Conservation (phyloP, 116 monocot species). For the Iris pallida region DNA sequence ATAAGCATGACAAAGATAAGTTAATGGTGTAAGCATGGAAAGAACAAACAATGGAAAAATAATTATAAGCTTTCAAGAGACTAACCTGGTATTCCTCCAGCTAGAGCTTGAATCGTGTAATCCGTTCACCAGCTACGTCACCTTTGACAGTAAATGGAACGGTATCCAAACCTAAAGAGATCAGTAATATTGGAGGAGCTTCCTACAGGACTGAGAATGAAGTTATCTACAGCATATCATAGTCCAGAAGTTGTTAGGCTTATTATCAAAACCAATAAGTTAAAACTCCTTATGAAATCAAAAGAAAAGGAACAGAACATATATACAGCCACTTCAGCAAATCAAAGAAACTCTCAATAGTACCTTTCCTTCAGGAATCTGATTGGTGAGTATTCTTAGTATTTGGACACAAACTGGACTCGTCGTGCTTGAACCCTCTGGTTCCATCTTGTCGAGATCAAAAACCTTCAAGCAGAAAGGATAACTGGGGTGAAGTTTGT, state of each 20-base stretch:
- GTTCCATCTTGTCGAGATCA: slow-evolving; percentile 90
- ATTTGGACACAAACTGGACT: slow-evolving; percentile 83
- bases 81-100: slow-evolving; percentile 90
- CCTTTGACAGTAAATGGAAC: slow-evolving; percentile 97
- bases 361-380: slow-evolving; percentile 87
- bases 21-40: background rate
- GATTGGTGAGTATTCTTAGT: slow-evolving; percentile 79
- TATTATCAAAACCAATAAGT: background rate
- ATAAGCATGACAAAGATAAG: too few relatives aligned
- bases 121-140: slow-evolving; percentile 90
- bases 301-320: background rate
- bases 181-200: slow-evolving; percentile 83
- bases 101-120: slow-evolving; percentile 75
- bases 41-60: background rate
- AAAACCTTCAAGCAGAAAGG: slow-evolving; percentile 78
- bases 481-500: slow-evolving; percentile 60
- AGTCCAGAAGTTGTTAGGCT: background rate
- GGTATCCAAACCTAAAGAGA: slow-evolving; percentile 75
- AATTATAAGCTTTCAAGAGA: background rate
- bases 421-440: slow-evolving; percentile 78
- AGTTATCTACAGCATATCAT: slow-evolving; percentile 56
- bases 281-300: background rate
- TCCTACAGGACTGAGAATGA: slow-evolving; percentile 93
- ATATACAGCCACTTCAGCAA: too few relatives aligned
- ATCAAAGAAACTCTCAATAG: background rate